phyloP scores from a whole-genome alignment of 2,329 filamentous ascomycete species.

The Sarocladium kiliense region DNA sequence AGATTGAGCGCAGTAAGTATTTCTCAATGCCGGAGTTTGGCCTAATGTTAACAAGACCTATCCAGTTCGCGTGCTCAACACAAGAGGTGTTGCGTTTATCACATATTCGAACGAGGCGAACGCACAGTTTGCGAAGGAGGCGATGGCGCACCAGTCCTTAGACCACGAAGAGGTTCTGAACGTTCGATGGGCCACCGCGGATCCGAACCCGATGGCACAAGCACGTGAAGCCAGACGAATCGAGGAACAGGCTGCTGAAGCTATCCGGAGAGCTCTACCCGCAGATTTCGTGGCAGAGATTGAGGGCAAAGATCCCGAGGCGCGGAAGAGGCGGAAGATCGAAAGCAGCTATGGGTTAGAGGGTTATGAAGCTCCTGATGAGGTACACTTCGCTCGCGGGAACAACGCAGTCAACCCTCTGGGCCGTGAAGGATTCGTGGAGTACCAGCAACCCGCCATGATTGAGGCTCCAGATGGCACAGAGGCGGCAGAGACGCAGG shows the following conservation, averaged over 20 bases:
- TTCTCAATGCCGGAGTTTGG: not conserved
- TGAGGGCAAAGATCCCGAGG: conserved; percentile 83
- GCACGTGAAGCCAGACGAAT: conserved; percentile 83
- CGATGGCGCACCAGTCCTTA: conserved; percentile 90
- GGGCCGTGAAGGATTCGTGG: conserved; percentile 53
- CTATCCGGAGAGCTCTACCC: conserved; percentile 80
- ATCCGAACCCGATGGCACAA: conserved; percentile 92
- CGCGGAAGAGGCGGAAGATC: conserved; percentile 81
- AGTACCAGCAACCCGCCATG: conserved; percentile 56
- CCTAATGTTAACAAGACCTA: conserved; percentile 9
- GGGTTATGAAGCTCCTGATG: conserved; percentile 90
- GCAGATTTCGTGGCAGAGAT: conserved; percentile 90
- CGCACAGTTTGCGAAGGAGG: conserved; percentile 85
- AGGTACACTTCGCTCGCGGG: conserved; percentile 85
- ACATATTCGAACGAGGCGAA: conserved; percentile 91
- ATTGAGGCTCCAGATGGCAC: conserved; percentile 38
- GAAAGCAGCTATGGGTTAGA: conserved; percentile 85
- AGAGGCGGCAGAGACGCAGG: conserved; percentile 28
- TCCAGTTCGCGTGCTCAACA: conserved; percentile 74
- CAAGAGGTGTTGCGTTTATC: conserved; percentile 86
- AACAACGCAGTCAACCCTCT: conserved; percentile 59
- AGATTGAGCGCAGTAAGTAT: conserved; percentile 66
- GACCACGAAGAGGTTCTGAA: conserved; percentile 93
- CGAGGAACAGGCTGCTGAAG: conserved; percentile 95
- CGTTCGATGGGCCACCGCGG: conserved; percentile 93